These are phyloP conservation scores for Gossypium rotundifolium DNA, from an alignment of 345 rosid species.

Conservation along the genomic window DNA sequence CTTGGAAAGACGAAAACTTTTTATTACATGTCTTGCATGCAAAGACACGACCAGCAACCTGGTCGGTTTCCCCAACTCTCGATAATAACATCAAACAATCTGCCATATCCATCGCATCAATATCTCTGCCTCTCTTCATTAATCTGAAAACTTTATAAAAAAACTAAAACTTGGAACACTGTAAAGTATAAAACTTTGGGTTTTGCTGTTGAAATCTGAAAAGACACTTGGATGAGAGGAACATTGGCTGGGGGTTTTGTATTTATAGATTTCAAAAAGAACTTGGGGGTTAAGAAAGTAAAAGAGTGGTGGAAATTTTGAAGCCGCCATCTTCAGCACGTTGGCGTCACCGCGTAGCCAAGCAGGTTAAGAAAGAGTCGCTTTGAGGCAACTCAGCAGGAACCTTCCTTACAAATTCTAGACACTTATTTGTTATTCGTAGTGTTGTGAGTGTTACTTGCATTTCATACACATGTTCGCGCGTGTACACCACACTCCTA, in stretches of 20 bases:
- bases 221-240: background rate
- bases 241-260: background rate
- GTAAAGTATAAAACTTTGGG: background rate
- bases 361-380: conserved; percentile 9
- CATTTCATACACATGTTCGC: background rate
- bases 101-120: conserved; percentile 37
- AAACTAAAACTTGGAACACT: background rate
- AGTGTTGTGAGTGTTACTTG: background rate
- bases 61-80: conserved; percentile 37
- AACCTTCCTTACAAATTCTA: conserved; percentile 18
- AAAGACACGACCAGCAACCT: conserved; percentile 42
- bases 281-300: conserved; percentile 14
- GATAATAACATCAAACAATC: conserved; percentile 66
- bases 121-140: conserved; percentile 47
- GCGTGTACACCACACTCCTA: background rate
- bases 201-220: background rate
- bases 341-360: conserved; percentile 29
- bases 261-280: conserved; percentile 18
- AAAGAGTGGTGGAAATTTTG: background rate
- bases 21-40: conserved; percentile 84
- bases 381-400: background rate
- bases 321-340: conserved; percentile 14
- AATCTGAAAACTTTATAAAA: background rate
- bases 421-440: background rate
- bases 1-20: conserved; percentile 75